Base-by-base conservation (phyloP, 2,329 filamentous ascomycete genomes). In the Alternaria hordeiaustralica region DNA sequence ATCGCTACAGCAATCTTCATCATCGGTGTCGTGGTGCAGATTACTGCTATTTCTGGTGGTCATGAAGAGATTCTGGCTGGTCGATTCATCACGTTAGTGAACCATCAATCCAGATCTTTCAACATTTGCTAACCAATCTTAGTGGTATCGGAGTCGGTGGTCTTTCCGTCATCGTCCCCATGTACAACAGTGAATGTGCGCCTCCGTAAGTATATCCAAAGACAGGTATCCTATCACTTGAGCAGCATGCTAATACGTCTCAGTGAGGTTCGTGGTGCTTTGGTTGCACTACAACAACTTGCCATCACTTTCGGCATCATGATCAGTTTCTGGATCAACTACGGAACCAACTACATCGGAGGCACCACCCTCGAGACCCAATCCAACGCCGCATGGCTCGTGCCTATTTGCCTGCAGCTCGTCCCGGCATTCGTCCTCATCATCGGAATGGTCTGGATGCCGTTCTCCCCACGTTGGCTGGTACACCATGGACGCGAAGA, bases 401-500 rank as follows among this genome's bases (percentile, higher is more conserved):
- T 92, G 0, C 92, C 92, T 0, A 87, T 93, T 55, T 89, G 87
- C 68, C 83, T 94, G 0, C 92, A 95, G 71, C 83, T 94, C 4
- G 83, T 85, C 0, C 91, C 91, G 0, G 91, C 90, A 1, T 70
- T 89, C 2, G 70, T 93, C 5, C 85, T 95, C 2, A 87, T 90
- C 26, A 71, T 86, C 11, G 91, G 92, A 41, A 94, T 94, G 86
- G 73, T 91, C 11, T 92, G 92, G 80, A 92, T 94, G 90, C 92
- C 92, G 0, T 93, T 91, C 80, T 91, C 88, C 0, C 92, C 92
- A 0, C 86, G 92, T 69, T 94, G 91, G 91, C 85, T 95, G 1
- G 81, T 92, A 9, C 88, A 93, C 75, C 89, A 92, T 71, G 83
- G 82, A 60, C 88, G 90, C 36, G 90, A 94, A 71, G 84, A 84